phyloP scores from a whole-genome alignment of 352 stramenopile species.

The Globisporangium rhizosaccharum region DNA sequence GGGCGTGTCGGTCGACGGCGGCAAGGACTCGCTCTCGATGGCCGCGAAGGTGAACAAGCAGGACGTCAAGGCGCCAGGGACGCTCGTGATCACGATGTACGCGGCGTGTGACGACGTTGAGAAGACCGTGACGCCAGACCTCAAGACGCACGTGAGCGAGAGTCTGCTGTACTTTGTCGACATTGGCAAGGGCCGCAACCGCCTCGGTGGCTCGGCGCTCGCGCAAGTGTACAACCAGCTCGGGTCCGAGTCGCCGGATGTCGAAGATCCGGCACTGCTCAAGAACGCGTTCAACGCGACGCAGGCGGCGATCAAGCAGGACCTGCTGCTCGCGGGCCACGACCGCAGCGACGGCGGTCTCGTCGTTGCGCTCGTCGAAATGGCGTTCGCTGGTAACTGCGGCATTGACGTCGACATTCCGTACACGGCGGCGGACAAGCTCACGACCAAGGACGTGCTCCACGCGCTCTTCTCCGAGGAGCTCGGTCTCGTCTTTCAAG shows the following conservation, averaged over 20 bases:
- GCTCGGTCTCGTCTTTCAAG: slow-evolving; percentile 96
- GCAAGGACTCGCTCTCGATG: slow-evolving; percentile 99
- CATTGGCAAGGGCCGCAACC: slow-evolving; percentile 85
- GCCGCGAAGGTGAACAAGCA: slow-evolving; percentile 92
- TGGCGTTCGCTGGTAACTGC: slow-evolving; percentile 99
- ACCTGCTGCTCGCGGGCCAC: slow-evolving; percentile 94
- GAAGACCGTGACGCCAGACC: slow-evolving; percentile 96
- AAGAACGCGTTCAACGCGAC: slow-evolving; percentile 93
- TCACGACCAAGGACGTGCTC: slow-evolving; percentile 58
- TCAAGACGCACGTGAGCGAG: slow-evolving; percentile 87
- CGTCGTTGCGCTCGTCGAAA: slow-evolving; percentile 94
- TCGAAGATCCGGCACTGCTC: slow-evolving; percentile 92
- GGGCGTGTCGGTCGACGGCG: slow-evolving; percentile 96
- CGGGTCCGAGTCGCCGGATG: slow-evolving; percentile 82
- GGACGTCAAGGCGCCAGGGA: slow-evolving; percentile 97
- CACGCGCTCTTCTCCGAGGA: slow-evolving; percentile 96
- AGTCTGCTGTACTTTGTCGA: slow-evolving; percentile 94
- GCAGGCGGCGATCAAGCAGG: slow-evolving; percentile 89
- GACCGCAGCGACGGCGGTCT: slow-evolving; percentile 98
- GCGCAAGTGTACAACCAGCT: slow-evolving; percentile 92
- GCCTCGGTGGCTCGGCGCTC: slow-evolving; percentile 95
- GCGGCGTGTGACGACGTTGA: slow-evolving; percentile 95
- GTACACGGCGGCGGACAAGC: slow-evolving; percentile 20
- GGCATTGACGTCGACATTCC: slow-evolving; percentile 92
- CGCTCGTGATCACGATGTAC: slow-evolving; percentile 97